Evolutionary conservation across 345 rosid species (phyloP), one percentile per base, ranked within the genome.

Genomic region (Eucalyptus paniculata): DNA sequence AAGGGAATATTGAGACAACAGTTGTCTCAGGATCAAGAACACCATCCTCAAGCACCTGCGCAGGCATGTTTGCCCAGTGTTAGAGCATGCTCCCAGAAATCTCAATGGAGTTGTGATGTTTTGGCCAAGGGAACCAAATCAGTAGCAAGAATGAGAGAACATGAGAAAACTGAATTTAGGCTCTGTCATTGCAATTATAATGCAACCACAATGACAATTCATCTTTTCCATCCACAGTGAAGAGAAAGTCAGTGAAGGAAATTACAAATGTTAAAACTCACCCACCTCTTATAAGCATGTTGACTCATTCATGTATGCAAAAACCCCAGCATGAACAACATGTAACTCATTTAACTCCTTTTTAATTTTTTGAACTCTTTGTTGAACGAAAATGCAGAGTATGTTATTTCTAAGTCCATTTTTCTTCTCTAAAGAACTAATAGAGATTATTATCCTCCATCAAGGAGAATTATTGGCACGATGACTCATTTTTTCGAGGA

Each of bases 1-100:
- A 98, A 8, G 99, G 99, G 92, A 98, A 98, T 89, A 98, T 97
- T 28, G 99, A 98, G 88, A 98, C 98, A 37, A 98, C 96, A 10
- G 99, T 98, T 8, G 99, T 98, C 92, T 97, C 98, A 53, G 99
- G 99, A 95, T 98, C 99, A 91, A 98, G 99, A 89, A 98, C 97
- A 50, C 99, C 99, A 28, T 96, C 99, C 92, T 97, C 98, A 89
- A 98, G 92, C 89, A 98, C 99, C 99, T 97, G 92, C 9, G 1
- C 85, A 77, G 16, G 30, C 85, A 40, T 40, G 47, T 37, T 40
- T 40, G 47, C 47, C 85, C 3, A 40, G 17, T 23, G 30, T 77
- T 40, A 77, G 85, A 77, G 47, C 85, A 40, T 77, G 47, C 30
- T 40, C 47, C 85, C 28, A 40, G 12, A 77, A 77, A 40, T 40